Evolutionary conservation across 1,284 basidiomycete species (phyloP), one percentile per base, ranked within the genome.

Genomic region (Malassezia dermatis): DNA sequence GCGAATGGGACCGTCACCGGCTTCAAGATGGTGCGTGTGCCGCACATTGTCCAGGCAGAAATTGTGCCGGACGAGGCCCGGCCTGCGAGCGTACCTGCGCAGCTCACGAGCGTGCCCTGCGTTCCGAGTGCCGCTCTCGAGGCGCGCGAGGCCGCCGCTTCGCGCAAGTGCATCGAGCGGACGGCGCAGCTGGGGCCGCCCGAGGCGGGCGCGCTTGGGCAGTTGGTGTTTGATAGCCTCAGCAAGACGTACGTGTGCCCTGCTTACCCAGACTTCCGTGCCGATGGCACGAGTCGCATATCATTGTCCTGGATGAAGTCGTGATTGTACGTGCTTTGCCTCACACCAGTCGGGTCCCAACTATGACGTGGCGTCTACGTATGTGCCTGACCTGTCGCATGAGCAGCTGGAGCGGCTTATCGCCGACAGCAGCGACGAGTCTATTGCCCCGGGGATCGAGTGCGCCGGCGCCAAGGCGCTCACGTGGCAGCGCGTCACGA

Each of bases 291-390:
- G 62, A 60, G 7, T 56, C 62, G 1, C 71, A 74, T 47, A 74
- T 74, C 39, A 71, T 74, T 37, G 70, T 74, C 26, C 60, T 74
- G 60, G 71, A 74, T 44, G 70, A 74, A 44, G 64, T 74, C 13
- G 63, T 71, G 37, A 62, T 74, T 23, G 64, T 65, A 46, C 56
- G 63, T 63, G n/a, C 24, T 4, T 10, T 4, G 5, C 8, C 39
- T 15, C 39, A 19, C 17, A 15, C 13, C 53, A 60, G 51, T 64
- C 60, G 3, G 63, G 62, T 3, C 69, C 69, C 8, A 48, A 51
- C 21, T 70, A 70, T 51, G 66, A 67, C 44, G 54, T 56, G 15
- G 54, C 58, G 11, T 63, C 66, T 7, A 67, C 69, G 13, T 60
- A 67, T 37, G 66, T 72, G 10, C 68, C 69, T 2, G 50, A 58